These are phyloP conservation scores for Candida saitoana DNA, from an alignment of 805 yeast species.

Conservation along the genomic window DNA sequence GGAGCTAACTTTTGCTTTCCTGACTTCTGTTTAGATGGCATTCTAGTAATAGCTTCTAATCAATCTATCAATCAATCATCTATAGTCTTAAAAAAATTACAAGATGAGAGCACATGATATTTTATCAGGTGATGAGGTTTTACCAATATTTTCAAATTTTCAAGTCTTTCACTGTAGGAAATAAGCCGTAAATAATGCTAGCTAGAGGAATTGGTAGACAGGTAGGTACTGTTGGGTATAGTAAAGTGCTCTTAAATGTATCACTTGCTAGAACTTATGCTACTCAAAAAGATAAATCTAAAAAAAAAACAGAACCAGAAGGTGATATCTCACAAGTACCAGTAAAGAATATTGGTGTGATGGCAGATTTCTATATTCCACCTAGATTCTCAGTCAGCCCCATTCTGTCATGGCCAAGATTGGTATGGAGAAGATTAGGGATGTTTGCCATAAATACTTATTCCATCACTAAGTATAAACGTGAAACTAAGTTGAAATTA, in stretches of 20 bases:
- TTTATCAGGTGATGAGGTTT: too few relatives aligned
- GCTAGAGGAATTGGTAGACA: conserved; percentile 2
- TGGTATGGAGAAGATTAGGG: conserved; percentile 59
- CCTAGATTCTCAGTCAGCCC: conserved; percentile 27
- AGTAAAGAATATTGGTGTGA: conserved; percentile 34
- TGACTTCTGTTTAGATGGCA: conserved; percentile 28
- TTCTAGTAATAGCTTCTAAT: conserved; percentile 7
- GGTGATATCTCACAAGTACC: conserved; percentile 38
- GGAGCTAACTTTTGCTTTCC: conserved; percentile 71
- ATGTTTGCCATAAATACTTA: conserved; percentile 64
- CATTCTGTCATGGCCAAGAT: conserved; percentile 37
- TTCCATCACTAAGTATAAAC: conserved; percentile 44
- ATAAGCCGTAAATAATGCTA: not conserved
- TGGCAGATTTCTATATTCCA: conserved; percentile 42
- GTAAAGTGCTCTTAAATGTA: not conserved
- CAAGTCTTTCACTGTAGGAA: not conserved
- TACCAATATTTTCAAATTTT: not conserved
- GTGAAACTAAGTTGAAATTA: conserved; percentile 40
- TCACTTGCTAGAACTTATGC: not conserved
- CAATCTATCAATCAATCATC: conserved; percentile 7
- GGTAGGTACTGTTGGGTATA: not conserved
- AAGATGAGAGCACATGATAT: not conserved
- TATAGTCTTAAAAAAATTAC: conserved; percentile 1
- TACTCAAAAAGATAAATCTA: not conserved
- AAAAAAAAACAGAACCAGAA: conserved; percentile 12